Evolutionary conservation across 2,329 filamentous ascomycete species (phyloP).

Genomic region (Penicillium sp.): DNA sequence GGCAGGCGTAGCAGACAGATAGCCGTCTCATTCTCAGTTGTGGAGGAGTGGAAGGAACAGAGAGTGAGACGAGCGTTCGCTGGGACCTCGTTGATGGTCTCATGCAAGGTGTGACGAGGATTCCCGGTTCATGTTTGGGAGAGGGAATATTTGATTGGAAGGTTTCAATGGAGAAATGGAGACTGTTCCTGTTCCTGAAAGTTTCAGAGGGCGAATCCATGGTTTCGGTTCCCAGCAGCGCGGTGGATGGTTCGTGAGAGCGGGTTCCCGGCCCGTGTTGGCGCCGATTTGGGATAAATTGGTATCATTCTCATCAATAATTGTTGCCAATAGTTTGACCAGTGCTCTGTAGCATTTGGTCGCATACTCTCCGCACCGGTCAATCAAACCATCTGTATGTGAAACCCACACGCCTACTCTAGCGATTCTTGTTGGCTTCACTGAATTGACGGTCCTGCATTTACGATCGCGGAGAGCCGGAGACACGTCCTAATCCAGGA

Average conservation of each 20-base stretch:
- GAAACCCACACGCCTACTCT: neutral
- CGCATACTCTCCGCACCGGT: neutral
- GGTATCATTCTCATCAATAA: neutral
- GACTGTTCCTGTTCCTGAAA: neutral
- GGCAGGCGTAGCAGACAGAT: constrained; percentile 4
- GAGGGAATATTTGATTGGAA: neutral
- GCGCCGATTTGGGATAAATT: neutral
- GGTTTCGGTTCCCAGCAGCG: constrained; percentile 17
- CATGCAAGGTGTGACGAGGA: neutral
- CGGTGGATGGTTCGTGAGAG: constrained; percentile 17
- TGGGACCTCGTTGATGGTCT: neutral
- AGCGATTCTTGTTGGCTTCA: neutral
- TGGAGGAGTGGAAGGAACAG: neutral
- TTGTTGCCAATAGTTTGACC: neutral
- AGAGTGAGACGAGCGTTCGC: neutral
- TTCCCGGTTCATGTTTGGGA: neutral
- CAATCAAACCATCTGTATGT: no score
- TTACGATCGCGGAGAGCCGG: neutral
- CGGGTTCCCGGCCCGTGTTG: constrained; percentile 13
- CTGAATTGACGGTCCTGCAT: neutral
- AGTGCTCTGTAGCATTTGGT: neutral
- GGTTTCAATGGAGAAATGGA: neutral
- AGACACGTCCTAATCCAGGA: constrained; percentile 1
- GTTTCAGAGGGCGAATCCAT: constrained; percentile 1
- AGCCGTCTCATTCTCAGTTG: neutral